Evolutionary conservation across 2,329 filamentous ascomycete genomes (phyloP).

Genomic region (Xylaria sp.): DNA sequence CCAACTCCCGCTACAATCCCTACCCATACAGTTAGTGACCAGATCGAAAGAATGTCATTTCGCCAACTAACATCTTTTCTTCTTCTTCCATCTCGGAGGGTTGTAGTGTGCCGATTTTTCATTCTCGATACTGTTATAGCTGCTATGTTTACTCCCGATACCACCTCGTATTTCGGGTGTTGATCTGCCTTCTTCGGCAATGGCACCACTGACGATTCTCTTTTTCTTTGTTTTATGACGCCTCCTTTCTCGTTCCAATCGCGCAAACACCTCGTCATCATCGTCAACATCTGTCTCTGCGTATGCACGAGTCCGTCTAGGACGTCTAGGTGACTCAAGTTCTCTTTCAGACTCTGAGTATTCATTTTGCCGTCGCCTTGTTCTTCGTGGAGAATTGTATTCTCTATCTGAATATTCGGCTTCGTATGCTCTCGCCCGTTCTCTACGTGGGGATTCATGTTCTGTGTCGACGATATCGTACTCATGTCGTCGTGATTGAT

Average conservation of each 20-base stretch:
- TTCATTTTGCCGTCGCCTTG: conserved; percentile 37
- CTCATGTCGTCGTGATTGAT: conserved; percentile 45
- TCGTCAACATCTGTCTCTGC: conserved; percentile 33
- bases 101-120: conserved; percentile 58
- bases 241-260: conserved; percentile 43
- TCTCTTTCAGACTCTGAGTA: conserved; percentile 42
- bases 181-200: conserved; percentile 73
- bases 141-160: conserved; percentile 49
- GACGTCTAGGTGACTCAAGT: conserved; percentile 36
- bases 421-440: conserved; percentile 33
- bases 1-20: conserved; percentile 66
- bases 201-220: conserved; percentile 74
- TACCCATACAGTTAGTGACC: conserved; percentile 48
- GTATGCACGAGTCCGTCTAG: conserved; percentile 35
- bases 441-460: conserved; percentile 47
- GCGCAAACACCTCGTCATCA: conserved; percentile 32
- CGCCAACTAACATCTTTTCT: conserved; percentile 68
- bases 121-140: conserved; percentile 62
- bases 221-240: conserved; percentile 60
- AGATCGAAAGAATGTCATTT: conserved; percentile 17
- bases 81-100: conserved; percentile 56
- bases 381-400: conserved; percentile 37
- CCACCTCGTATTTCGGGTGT: conserved; percentile 57
- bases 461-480: conserved; percentile 43
- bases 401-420: conserved; percentile 41